Evolutionary conservation across 1,139 yeast genomes (phyloP), one percentile per base, ranked within the genome.

Genomic region (Hanseniaspora uvarum): DNA sequence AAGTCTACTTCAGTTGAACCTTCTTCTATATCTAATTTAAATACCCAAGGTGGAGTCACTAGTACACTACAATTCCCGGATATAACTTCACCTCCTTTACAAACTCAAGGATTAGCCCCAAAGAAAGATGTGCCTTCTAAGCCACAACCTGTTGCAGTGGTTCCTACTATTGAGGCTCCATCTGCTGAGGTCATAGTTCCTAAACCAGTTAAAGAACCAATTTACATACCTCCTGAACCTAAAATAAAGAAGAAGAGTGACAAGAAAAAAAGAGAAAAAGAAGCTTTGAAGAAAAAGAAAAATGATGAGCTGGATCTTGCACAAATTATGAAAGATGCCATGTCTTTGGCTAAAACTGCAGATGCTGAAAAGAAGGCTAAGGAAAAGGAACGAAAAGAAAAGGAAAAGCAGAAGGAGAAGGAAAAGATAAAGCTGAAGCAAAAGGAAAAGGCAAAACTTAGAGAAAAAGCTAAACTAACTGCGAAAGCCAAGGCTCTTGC

Each of bases 41-140:
- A 65, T 50, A 63, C 68, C 23, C 65, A 63, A 38, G 68, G 67
- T 1, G 52, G 65, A 23, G 67, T 65, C 1, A 66, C 65, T 45
- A 68, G 65, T 8, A 64, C 68, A 0, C 55, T 65, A 23, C 63
- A 63, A 46, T 67, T 67, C 5, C 65, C 65, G 54, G 68, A 65
- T 56, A 60, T 65, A 63, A 46, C 56, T 64, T 21, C 47, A 64
- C 36, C 41, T 19, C 10, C 16, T n/a, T 8, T 37, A 8, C 10
- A 5, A 28, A 26, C 26, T 8, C 12, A 19, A 21, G 37, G 21
- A 23, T 11, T 14, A 11, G 18, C n/a, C 5, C 19, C 26, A 33
- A 26, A 34, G 37, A 31, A 39, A 12, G 21, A 12, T 18, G 46
- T 8, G 10, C 24, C 24, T 16, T 19, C 3, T 10, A 34, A 34